Evolutionary conservation across 1,139 yeast species (phyloP).

Genomic region (Blastobotrys aristatus): DNA sequence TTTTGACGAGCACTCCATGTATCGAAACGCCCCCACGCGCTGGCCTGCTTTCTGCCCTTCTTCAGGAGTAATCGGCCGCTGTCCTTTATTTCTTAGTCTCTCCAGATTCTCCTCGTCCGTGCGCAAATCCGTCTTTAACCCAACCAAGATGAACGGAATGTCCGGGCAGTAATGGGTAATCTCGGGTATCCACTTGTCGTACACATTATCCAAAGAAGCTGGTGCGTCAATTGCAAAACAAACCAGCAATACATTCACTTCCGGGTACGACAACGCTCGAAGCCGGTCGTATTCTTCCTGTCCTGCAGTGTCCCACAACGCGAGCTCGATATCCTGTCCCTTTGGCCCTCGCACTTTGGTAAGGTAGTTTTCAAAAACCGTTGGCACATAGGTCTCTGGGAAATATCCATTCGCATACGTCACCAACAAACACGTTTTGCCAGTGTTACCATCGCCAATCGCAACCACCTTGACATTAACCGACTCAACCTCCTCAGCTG

Average conservation of each 20-base stretch:
- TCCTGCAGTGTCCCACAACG: conserved; percentile 92
- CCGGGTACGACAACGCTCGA: conserved; percentile 79
- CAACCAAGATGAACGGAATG: conserved; percentile 70
- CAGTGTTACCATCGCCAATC: conserved; percentile 95
- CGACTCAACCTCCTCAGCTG: conserved; percentile 16
- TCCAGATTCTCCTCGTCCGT: conserved; percentile 33
- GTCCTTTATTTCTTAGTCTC: conserved; percentile 26
- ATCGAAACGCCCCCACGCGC: conserved; percentile 67
- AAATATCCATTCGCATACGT: conserved; percentile 77
- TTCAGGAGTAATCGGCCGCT: conserved; percentile 48
- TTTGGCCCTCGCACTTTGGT: conserved; percentile 56
- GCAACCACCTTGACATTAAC: conserved; percentile 47
- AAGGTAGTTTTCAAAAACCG: conserved; percentile 81
- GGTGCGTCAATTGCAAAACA: conserved; percentile 69
- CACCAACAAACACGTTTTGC: conserved; percentile 80
- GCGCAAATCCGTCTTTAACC: conserved; percentile 67
- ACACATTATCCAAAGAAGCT: conserved; percentile 64
- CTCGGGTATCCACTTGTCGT: conserved; percentile 85
- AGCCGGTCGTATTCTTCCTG: conserved; percentile 87
- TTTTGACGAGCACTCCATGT: conserved; percentile 75
- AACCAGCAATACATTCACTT: conserved; percentile 65
- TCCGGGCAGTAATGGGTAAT: conserved; percentile 78
- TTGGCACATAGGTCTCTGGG: conserved; percentile 77
- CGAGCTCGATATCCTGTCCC: conserved; percentile 60
- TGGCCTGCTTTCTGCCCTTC: conserved; percentile 46